These are phyloP conservation scores for Hibiscus mutabilis DNA, from an alignment of 345 rosid genomes.

Conservation along the genomic window DNA sequence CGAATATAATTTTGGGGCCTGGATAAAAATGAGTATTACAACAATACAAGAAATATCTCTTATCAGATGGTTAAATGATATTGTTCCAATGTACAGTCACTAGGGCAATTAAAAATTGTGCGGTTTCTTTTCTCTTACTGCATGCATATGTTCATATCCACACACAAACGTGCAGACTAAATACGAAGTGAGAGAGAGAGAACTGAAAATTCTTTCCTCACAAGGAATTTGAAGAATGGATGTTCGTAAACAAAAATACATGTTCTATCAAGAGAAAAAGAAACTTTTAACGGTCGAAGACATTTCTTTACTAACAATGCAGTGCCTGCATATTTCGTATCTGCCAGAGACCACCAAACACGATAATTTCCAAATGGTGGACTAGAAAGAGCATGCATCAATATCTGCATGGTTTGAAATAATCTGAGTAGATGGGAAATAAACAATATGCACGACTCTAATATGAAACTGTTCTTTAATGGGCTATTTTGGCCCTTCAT, in stretches of 20 bases:
- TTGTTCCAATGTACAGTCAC: background rate
- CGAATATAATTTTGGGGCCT: too few relatives aligned
- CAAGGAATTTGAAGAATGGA: constrained; percentile 2
- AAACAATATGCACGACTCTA: constrained; percentile 2
- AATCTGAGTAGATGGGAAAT: background rate
- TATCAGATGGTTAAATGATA: background rate
- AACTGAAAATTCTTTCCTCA: background rate
- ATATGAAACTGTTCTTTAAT: background rate
- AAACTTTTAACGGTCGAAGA: constrained; percentile 51
- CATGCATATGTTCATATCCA: background rate
- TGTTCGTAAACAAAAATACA: constrained; percentile 32
- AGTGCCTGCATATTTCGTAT: constrained; percentile 95
- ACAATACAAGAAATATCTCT: background rate
- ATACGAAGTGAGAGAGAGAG: background rate
- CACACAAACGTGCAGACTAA: background rate
- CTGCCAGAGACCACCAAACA: constrained; percentile 97
- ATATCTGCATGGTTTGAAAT: constrained; percentile 40
- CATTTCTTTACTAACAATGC: constrained; percentile 83
- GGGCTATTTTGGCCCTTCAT: background rate
- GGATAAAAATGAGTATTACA: too few relatives aligned
- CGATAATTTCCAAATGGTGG: constrained; percentile 66
- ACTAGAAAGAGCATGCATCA: constrained; percentile 72
- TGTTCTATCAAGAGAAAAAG: constrained; percentile 64
- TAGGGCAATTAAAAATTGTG: background rate
- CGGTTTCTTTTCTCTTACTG: background rate